Evolutionary conservation across 805 yeast species (phyloP).

Genomic region (Saturnispora mendoncae): DNA sequence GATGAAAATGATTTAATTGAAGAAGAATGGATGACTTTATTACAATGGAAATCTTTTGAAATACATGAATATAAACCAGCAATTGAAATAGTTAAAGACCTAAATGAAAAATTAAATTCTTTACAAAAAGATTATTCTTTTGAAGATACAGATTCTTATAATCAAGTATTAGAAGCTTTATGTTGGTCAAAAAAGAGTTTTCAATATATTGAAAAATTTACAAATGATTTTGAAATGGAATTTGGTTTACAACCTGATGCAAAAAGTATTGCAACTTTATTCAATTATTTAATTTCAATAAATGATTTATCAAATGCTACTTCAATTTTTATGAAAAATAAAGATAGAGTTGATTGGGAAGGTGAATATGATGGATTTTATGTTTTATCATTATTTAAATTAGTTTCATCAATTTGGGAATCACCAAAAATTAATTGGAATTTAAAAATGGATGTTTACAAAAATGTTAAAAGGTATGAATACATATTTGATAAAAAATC

Average conservation of each 20-base stretch:
- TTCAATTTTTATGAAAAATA: conserved; percentile 9
- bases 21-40: conserved; percentile 22
- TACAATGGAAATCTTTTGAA: conserved; percentile 19
- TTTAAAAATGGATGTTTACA: conserved; percentile 28
- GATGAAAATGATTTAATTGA: conserved; percentile 13
- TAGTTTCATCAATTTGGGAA: conserved; percentile 19
- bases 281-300: conserved; percentile 20
- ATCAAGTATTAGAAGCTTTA: conserved; percentile 20
- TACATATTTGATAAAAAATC: conserved; percentile 31
- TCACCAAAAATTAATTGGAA: conserved; percentile 14
- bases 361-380: conserved; percentile 26
- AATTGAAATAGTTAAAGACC: conserved; percentile 26
- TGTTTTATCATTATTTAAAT: conserved; percentile 21
- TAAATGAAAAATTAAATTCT: conserved; percentile 13
- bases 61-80: conserved; percentile 10
- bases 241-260: conserved; percentile 30
- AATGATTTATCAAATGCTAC: conserved; percentile 10
- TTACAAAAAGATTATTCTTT: conserved; percentile 16
- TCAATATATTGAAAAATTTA: conserved; percentile 20
- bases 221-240: conserved; percentile 25
- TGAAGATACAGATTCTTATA: conserved; percentile 21
- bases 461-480: conserved; percentile 35
- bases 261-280: conserved; percentile 28
- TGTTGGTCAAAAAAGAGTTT: conserved; percentile 24
- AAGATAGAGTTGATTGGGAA: conserved; percentile 39